These are phyloP conservation scores for Fusarium poae DNA, from an alignment of 2,329 filamentous ascomycete species.

Conservation along the genomic window DNA sequence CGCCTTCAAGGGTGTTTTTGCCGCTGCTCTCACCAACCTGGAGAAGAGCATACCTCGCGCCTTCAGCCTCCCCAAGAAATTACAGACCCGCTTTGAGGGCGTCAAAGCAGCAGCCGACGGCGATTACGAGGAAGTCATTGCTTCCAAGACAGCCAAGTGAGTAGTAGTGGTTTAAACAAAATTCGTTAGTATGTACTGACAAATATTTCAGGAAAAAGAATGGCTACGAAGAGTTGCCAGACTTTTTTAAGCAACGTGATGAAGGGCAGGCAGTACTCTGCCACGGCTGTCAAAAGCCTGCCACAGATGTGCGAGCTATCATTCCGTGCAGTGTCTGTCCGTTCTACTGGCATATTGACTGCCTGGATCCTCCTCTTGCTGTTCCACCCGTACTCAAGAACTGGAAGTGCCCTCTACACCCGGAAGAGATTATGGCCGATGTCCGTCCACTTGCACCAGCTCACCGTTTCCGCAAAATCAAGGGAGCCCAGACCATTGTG, in stretches of 20 bases:
- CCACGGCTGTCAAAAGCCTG: constrained; percentile 77
- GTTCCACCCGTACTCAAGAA: constrained; percentile 80
- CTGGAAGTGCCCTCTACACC: constrained; percentile 91
- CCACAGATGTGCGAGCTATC: constrained; percentile 74
- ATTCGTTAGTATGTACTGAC: constrained; percentile 12
- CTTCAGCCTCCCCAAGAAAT: constrained; percentile 76
- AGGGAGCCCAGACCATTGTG: constrained; percentile 64
- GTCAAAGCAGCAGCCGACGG: constrained; percentile 82
- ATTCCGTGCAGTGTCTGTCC: constrained; percentile 88
- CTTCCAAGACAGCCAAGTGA: constrained; percentile 74
- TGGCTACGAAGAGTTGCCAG: constrained; percentile 72
- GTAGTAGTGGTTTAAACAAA: constrained; percentile 48
- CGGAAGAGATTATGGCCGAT: constrained; percentile 77
- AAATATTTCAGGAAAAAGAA: constrained; percentile 60
- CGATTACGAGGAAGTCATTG: constrained; percentile 79
- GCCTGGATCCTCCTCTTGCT: constrained; percentile 85
- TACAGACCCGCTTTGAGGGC: constrained; percentile 83
- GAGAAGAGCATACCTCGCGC: constrained; percentile 78
- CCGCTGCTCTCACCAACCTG: constrained; percentile 71
- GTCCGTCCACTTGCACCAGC: constrained; percentile 71
- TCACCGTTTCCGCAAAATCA: constrained; percentile 72
- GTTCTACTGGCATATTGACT: constrained; percentile 92
- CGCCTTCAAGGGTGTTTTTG: constrained; percentile 69
- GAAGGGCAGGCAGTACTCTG: constrained; percentile 85
- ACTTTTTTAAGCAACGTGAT: constrained; percentile 77